Percentiles rank a stretch among this genome's conserved stretches.
Conservation (phyloP, 352 stramenopile genomes). For the Blastocystis hominis region DNA sequence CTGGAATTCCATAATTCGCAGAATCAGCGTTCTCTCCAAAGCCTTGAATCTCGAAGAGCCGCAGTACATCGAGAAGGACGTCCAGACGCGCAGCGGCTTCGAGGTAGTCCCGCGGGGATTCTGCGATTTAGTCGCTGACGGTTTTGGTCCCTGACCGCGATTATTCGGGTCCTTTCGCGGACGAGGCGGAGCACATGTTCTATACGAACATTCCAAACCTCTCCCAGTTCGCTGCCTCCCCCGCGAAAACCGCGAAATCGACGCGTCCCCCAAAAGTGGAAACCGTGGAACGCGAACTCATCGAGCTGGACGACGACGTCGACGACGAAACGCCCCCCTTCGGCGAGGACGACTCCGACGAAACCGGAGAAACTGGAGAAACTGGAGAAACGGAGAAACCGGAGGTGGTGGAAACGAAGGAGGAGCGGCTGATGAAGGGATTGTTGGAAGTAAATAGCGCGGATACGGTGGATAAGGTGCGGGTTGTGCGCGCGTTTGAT, state of each 20-base stretch:
- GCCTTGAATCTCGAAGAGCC: background rate
- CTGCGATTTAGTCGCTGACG: background rate
- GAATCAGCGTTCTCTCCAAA: background rate
- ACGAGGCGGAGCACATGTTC: background rate
- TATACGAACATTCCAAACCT: conserved; percentile 20
- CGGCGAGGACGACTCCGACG: background rate
- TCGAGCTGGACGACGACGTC: background rate
- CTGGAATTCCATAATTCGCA: background rate
- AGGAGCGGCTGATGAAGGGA: background rate
- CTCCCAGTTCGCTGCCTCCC: background rate
- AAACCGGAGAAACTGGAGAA: too few relatives aligned
- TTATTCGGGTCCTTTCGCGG: background rate
- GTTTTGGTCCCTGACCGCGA: background rate
- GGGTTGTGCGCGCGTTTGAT: background rate
- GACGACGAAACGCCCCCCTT: background rate
- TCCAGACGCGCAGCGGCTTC: background rate
- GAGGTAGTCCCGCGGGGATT: background rate
- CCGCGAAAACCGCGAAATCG: background rate
- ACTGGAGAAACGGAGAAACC: background rate
- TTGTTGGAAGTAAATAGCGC: background rate
- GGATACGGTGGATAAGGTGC: background rate
- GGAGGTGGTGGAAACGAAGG: background rate
- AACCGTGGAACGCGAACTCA: background rate
- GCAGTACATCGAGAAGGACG: background rate
- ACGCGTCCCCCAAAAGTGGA: background rate